A percentile compares a stretch with the other conserved stretches of the same genome.
phyloP scores from a whole-genome alignment of 345 rosid species.

The Lepidium aucheri region DNA sequence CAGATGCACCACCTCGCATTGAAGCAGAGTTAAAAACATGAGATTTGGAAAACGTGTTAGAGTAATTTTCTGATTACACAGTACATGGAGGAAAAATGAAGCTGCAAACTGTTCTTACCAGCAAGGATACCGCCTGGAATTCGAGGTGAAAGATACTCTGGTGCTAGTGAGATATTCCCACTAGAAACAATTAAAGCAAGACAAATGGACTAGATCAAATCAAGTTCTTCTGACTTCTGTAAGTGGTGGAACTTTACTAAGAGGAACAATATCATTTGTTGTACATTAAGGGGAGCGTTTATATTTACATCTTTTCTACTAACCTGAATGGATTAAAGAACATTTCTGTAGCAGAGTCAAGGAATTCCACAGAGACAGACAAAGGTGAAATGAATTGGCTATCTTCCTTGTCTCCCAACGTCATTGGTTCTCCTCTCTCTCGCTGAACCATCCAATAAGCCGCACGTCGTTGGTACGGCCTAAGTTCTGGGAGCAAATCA shows the following conservation, averaged over 20 bases:
- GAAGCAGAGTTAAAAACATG: background rate
- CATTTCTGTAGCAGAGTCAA: slow-evolving; percentile 60
- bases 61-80: background rate
- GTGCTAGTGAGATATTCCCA: slow-evolving; percentile 64
- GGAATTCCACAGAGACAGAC: slow-evolving; percentile 54
- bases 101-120: slow-evolving; percentile 40
- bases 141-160: slow-evolving; percentile 43
- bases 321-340: slow-evolving; percentile 97
- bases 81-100: slow-evolving; percentile 5
- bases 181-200: slow-evolving; percentile 40
- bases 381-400: slow-evolving; percentile 56
- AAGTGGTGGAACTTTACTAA: slow-evolving; percentile 4
- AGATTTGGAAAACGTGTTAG: background rate
- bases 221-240: background rate
- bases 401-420: slow-evolving; percentile 28
- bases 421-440: slow-evolving; percentile 59
- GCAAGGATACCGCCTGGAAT: slow-evolving; percentile 96
- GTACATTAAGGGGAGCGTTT: background rate
- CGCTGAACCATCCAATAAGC: slow-evolving; percentile 89
- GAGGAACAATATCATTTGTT: background rate
- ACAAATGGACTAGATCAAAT: slow-evolving; percentile 16
- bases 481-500: slow-evolving; percentile 68
- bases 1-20: background rate
- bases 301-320: background rate
- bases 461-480: slow-evolving; percentile 95